Percentiles rank a stretch among this genome's conserved stretches.
phyloP scores from a whole-genome alignment of 129 eudicot genomes.

The Centaurea solstitialis region DNA sequence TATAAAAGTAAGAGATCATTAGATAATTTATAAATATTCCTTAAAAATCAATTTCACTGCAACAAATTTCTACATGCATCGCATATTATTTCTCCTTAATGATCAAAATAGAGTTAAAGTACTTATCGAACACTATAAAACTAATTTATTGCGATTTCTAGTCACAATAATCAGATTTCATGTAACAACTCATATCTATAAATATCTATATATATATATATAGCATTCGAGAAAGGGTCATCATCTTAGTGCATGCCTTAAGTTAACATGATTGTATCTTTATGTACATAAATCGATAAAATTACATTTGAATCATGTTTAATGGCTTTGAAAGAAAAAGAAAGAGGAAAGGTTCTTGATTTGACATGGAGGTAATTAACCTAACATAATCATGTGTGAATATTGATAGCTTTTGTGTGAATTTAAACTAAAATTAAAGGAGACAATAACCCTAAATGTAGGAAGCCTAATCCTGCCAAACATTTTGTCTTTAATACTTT shows the following conservation, averaged over 20 bases:
- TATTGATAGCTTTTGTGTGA: constrained; percentile 22
- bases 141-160: too few species aligned
- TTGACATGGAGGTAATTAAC: constrained; percentile 28
- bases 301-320: constrained; percentile 12
- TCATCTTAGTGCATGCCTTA: too few species aligned
- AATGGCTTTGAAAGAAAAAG: not conserved
- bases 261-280: not conserved
- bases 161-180: not conserved
- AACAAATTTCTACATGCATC: not conserved
- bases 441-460: constrained; percentile 33
- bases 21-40: not conserved
- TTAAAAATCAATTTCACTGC: not conserved
- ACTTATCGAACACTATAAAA: too few species aligned
- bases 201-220: too few species aligned
- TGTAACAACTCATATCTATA: not conserved
- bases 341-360: not conserved
- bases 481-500: constrained; percentile 29
- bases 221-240: not conserved
- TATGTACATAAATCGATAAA: not conserved
- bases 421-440: constrained; percentile 23
- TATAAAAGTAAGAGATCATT: not conserved
- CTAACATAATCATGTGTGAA: constrained; percentile 29
- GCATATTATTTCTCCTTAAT: not conserved
- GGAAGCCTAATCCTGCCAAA: constrained; percentile 37
- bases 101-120: not conserved